Base-by-base conservation (phyloP, 225 moss, liverwort and hornwort species). In the Polytrichum commune region DNA sequence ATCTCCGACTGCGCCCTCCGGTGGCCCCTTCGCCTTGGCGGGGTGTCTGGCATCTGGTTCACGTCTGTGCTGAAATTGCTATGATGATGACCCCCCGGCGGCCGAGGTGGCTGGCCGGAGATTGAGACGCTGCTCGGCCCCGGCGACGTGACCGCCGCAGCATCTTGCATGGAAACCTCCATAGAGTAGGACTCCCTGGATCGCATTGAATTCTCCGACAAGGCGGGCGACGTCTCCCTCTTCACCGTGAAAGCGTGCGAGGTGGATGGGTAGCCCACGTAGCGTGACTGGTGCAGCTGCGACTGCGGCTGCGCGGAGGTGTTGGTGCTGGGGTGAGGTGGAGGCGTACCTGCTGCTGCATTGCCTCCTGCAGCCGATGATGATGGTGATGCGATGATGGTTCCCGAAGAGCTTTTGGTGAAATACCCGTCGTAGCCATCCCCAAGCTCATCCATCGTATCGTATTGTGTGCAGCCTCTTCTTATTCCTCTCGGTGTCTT, bases 271-370 rank as follows among this genome's bases (percentile, higher is more conserved):
- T 68, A 68, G 16, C 68, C 68, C 3, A 68, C 68, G 27, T 68
- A 68, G 26, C 68, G 68, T 18, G 68, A 68, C 68, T 68, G 68
- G 25, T 54, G 68, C 53, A 68, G 55, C 53, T 53, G 68, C 1
- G 68, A 68, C 68, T 68, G 88, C 35, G 35, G 2, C 68, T 68
- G 88, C 35, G 9, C 3, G 46, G 46, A 46, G 46, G 13, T 46
- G 46, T 46, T 46, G 3, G 16, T 46, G 16, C 55, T 26, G 8
- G 55, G 68, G 28, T 68, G 68, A n/a, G 68, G 68, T 54, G 68
- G 68, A 68, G 27, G 68, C 8, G 68, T 16, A 0, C 27, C 68
- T 16, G 55, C 68, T 46, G 46, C 46, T 46, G 46, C 46, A 46
- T 46, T 16, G 46, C 46, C 46, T 46, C 46, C 46, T 46, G 46